Conservation (phyloP, 2,329 filamentous ascomycete species). For the Aureobasidium subglaciale region DNA sequence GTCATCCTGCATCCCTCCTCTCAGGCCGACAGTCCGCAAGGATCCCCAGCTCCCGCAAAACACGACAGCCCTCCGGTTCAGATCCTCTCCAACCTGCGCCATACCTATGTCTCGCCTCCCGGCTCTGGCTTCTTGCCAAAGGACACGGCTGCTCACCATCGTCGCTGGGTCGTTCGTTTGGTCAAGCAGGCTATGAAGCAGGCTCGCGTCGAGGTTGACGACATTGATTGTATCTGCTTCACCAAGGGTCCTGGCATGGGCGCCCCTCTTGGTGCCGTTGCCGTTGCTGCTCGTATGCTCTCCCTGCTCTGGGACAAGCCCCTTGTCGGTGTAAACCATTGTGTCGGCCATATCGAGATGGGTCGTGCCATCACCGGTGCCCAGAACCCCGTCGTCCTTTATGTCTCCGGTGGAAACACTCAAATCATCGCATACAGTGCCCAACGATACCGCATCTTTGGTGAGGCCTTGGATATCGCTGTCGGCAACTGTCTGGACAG, state of each 20-base stretch:
- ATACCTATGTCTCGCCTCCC: conserved; percentile 87
- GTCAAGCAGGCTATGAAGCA: conserved; percentile 70
- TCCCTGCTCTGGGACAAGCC: conserved; percentile 77
- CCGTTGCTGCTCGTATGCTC: conserved; percentile 75
- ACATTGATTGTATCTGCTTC: conserved; percentile 90
- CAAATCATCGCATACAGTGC: conserved; percentile 97
- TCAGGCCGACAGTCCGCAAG: conserved; percentile 27
- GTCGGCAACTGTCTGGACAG: conserved; percentile 96
- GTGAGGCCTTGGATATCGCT: conserved; percentile 93
- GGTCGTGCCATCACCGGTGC: conserved; percentile 87
- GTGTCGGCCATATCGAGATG: conserved; percentile 98
- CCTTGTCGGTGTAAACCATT: conserved; percentile 95
- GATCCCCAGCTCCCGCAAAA: conserved; percentile 16
- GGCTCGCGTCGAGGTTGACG: conserved; percentile 53
- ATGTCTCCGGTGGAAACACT: conserved; percentile 92
- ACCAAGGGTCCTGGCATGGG: conserved; percentile 96
- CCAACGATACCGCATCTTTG: conserved; percentile 93
- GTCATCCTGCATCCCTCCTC: conserved; percentile 69
- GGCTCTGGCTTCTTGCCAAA: conserved; percentile 94
- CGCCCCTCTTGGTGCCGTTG: conserved; percentile 79
- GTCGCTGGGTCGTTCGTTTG: conserved; percentile 73
- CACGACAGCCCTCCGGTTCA: conserved; percentile 41
- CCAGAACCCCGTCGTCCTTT: conserved; percentile 85
- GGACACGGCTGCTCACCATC: conserved; percentile 90
- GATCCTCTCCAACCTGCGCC: conserved; percentile 87